Evolutionary conservation across 2,329 filamentous ascomycete genomes (phyloP).

Genomic region (Aspergillus bombycis): DNA sequence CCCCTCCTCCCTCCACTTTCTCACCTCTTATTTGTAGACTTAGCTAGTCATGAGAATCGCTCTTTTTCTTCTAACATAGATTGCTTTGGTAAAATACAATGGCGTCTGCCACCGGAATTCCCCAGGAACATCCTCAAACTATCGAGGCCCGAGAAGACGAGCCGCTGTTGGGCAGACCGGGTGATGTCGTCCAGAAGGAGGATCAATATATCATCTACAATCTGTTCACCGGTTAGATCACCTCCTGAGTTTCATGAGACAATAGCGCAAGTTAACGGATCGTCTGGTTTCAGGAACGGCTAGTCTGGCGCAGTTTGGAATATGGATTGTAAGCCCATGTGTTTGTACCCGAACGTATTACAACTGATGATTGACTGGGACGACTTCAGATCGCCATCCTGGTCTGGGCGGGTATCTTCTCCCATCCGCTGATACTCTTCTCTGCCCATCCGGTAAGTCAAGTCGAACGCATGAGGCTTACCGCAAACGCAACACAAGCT

Average conservation of each 20-base stretch:
- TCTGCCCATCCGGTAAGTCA: constrained; percentile 79
- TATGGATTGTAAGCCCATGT: constrained; percentile 61
- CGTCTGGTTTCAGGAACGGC: constrained; percentile 67
- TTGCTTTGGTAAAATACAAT: constrained; percentile 45
- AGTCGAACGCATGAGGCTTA: constrained; percentile 49
- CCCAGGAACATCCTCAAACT: constrained; percentile 53
- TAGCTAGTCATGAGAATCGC: not conserved
- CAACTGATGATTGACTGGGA: not conserved
- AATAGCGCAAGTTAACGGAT: not conserved
- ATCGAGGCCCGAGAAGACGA: constrained; percentile 60
- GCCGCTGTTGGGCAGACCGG: constrained; percentile 70
- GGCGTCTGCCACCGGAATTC: constrained; percentile 71
- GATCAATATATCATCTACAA: constrained; percentile 69
- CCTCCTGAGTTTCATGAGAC: not conserved
- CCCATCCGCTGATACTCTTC: constrained; percentile 75
- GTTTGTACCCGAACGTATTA: not conserved
- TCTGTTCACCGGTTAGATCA: constrained; percentile 66
- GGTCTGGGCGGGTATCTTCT: constrained; percentile 77
- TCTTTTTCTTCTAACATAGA: not conserved
- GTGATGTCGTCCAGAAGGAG: constrained; percentile 72
- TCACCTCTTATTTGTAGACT: not conserved
- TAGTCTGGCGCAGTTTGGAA: constrained; percentile 76
- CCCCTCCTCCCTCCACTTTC: not conserved
- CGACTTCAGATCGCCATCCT: constrained; percentile 64
- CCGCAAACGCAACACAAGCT: not conserved